These are phyloP conservation scores for Candida ipomoeae DNA, from an alignment of 805 yeast genomes.

Conservation along the genomic window DNA sequence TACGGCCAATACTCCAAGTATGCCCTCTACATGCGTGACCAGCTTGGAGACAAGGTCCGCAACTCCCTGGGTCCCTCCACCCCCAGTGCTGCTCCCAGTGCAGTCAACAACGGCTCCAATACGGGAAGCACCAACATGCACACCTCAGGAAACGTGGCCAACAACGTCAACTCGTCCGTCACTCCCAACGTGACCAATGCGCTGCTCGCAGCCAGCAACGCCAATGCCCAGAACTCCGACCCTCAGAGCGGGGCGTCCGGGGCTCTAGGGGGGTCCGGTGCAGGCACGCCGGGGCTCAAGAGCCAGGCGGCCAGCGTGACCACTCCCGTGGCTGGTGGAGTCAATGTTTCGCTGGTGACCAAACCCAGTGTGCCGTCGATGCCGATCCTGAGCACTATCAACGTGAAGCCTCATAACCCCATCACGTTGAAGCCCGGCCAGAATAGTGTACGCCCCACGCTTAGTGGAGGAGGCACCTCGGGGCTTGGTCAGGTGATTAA, in stretches of 20 bases:
- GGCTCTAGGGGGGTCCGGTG: not conserved
- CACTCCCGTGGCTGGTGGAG: slow-evolving; percentile 16
- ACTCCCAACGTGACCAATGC: slow-evolving; percentile 24
- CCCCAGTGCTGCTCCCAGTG: slow-evolving; percentile 7
- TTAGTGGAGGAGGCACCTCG: slow-evolving; percentile 80
- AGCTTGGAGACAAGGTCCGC: slow-evolving; percentile 32
- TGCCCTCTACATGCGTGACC: slow-evolving; percentile 45
- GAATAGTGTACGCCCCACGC: slow-evolving; percentile 59
- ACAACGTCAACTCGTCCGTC: slow-evolving; percentile 8
- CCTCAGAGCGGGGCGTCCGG: not conserved
- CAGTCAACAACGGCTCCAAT: slow-evolving; percentile 3
- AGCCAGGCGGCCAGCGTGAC: slow-evolving; percentile 10
- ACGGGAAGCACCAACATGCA: not conserved
- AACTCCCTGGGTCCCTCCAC: slow-evolving; percentile 5
- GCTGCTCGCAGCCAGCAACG: slow-evolving; percentile 14
- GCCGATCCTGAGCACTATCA: slow-evolving; percentile 66
- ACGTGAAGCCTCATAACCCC: slow-evolving; percentile 63
- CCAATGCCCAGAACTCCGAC: slow-evolving; percentile 8
- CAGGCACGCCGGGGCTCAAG: slow-evolving; percentile 6
- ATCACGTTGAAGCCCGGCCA: slow-evolving; percentile 56
- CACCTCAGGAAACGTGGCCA: not conserved
- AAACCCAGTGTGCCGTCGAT: slow-evolving; percentile 60
- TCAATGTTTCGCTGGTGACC: slow-evolving; percentile 38
- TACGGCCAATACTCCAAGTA: slow-evolving; percentile 48
- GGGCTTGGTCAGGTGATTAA: slow-evolving; percentile 59